A percentile compares a stretch with the other conserved stretches of the same genome.
Conservation (phyloP, 352 stramenopile genomes). For the Globisporangium emineosum region DNA sequence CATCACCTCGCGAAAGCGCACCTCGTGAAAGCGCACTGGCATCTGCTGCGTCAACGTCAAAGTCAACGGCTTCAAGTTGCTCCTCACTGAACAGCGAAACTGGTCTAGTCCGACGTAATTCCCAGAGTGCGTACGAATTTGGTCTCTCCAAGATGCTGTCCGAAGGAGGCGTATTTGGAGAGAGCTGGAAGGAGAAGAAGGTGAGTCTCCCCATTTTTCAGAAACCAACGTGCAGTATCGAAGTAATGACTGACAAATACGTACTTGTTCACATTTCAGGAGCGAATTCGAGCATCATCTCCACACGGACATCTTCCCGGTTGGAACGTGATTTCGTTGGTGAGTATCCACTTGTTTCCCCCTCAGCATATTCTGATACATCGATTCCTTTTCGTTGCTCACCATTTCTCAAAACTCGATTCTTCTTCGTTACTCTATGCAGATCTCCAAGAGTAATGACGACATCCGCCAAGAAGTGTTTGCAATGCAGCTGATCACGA, state of each 20-base stretch:
- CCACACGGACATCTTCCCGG: slow-evolving; percentile 81
- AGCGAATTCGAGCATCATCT: slow-evolving; percentile 85
- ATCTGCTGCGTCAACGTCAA: slow-evolving; percentile 5
- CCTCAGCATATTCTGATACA: neutral
- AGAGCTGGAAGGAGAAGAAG: slow-evolving; percentile 95
- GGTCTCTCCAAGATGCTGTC: slow-evolving; percentile 62
- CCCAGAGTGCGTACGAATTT: slow-evolving; percentile 62
- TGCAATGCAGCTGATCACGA: slow-evolving; percentile 93
- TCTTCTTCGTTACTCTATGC: neutral
- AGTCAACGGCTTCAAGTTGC: neutral
- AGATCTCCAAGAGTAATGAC: slow-evolving; percentile 97
- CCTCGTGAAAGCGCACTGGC: too few relatives aligned
- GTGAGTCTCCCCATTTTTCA: slow-evolving; percentile 16
- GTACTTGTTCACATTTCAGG: slow-evolving; percentile 19
- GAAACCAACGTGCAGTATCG: neutral
- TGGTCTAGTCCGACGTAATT: slow-evolving; percentile 50
- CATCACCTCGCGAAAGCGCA: neutral
- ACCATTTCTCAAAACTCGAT: neutral
- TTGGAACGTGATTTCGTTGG: slow-evolving; percentile 92
- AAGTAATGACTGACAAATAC: neutral
- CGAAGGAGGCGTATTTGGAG: slow-evolving; percentile 79
- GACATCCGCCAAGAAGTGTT: slow-evolving; percentile 96
- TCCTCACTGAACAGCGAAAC: slow-evolving; percentile 22
- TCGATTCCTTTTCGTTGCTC: neutral
- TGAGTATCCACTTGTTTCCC: slow-evolving; percentile 18